Evolutionary conservation across 768 basidiomycete species (phyloP).

Genomic region (Piloderma croceum): DNA sequence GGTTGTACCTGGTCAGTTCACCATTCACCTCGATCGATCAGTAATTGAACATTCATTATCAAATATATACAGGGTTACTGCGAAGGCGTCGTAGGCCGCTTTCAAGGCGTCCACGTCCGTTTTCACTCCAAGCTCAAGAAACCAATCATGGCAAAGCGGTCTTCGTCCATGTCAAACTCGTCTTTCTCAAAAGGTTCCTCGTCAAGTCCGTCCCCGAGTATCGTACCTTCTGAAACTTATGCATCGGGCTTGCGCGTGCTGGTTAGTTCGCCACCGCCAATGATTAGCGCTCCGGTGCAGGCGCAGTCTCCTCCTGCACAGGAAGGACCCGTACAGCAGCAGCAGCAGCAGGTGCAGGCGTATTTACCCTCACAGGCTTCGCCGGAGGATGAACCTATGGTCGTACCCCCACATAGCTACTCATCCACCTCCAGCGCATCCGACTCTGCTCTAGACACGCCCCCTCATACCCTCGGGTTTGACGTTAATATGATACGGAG

Average conservation of each 20-base stretch:
- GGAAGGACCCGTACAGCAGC: no score
- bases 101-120: conserved; percentile 55
- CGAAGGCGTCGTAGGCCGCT: conserved; percentile 81
- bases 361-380: conserved; percentile 1
- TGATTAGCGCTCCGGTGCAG: neutral
- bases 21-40: neutral
- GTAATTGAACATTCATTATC: neutral
- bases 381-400: conserved; percentile 11
- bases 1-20: conserved; percentile 55
- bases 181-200: conserved; percentile 13
- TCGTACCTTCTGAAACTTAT: conserved; percentile 6
- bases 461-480: conserved; percentile 17
- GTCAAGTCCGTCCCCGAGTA: conserved; percentile 14
- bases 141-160: conserved; percentile 70
- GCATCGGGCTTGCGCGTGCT: conserved; percentile 9
- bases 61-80: conserved; percentile 60
- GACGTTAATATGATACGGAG: no score
- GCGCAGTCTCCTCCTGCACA: no score
- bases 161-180: conserved; percentile 24
- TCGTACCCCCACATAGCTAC: conserved; percentile 16
- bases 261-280: conserved; percentile 6
- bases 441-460: conserved; percentile 21
- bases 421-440: conserved; percentile 24
- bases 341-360: no score
- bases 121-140: conserved; percentile 76